Evolutionary conservation across 495 filamentous ascomycete species (phyloP), one percentile per base, ranked within the genome.

Genomic region (Ascobolus immersus): DNA sequence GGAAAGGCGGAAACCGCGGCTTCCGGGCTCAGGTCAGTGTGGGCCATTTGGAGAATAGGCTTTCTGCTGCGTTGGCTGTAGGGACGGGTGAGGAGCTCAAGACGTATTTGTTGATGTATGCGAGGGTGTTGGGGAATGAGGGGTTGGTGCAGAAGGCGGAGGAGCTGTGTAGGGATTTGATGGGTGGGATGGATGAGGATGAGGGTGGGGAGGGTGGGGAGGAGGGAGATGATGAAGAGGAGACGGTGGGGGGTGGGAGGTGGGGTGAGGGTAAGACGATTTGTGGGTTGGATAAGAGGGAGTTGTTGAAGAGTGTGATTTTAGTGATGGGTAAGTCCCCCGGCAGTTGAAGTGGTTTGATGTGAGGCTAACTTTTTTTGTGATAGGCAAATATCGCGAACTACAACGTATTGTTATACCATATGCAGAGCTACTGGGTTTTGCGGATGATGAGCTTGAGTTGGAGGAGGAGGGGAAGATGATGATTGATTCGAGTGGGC

Each of bases 61-160:
- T 99, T 33, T 82, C 86, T 8, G 86, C 79, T 8, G 80, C 86
- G 4, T 47, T 86, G 36, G 71, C 77, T 26, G 57, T 99, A 1
- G 80, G 78, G 6, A 71, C 82, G 0, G 71, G 69, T 41, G 81
- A 91, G 23, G 86, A 94, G 47, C 94, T 93, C 55, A 64, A 75
- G 36, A 56, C 89, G 2, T 91, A 91, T 45, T 53, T 94, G 4
- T 71, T 78, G 41, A 94, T 94, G 78, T 99, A 94, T 43, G 84
- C 77, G 2, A 93, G 90, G 55, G 67, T 89, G 3, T 67, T 99
- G 18, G 86, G 89, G 1, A 77, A 77, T 1, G 89, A 99, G 47
- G 81, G 81, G 0, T 52, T 80, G 40, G 69, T 70, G 44, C 58
- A 61, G 23, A 99, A 94, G 53, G 78, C 93, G 1, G 86, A 92